A percentile compares a stretch with the other conserved stretches of the same genome.
Evolutionary conservation across 1,139 yeast species (phyloP).

Genomic region (Suhomyces bolitotheri): DNA sequence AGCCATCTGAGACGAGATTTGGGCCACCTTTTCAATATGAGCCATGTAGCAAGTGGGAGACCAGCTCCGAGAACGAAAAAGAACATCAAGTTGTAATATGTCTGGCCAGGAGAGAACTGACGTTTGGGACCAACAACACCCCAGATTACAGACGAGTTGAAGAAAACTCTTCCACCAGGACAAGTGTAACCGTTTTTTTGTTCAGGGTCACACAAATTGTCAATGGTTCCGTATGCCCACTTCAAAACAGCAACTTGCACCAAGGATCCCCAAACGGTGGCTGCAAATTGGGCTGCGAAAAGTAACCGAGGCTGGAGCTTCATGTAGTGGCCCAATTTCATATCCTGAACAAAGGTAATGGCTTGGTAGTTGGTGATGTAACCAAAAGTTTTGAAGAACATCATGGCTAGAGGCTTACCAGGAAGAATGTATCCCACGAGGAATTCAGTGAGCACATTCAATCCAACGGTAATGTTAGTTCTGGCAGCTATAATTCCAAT

Average conservation of each 20-base stretch:
- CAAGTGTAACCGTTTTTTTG: slow-evolving; percentile 44
- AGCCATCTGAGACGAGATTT: slow-evolving; percentile 45
- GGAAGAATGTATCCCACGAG: slow-evolving; percentile 50
- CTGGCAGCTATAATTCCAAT: slow-evolving; percentile 44
- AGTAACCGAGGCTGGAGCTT: slow-evolving; percentile 49
- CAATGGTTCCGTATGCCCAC: slow-evolving; percentile 46
- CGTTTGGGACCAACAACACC: slow-evolving; percentile 47
- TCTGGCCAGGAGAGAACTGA: slow-evolving; percentile 40
- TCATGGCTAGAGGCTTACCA: slow-evolving; percentile 50
- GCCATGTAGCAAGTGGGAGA: slow-evolving; percentile 45
- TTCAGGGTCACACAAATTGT: slow-evolving; percentile 46
- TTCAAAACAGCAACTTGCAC: slow-evolving; percentile 48
- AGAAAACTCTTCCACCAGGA: slow-evolving; percentile 47
- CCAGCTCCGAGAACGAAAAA: slow-evolving; percentile 44
- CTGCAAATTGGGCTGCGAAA: slow-evolving; percentile 48
- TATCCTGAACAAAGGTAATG: slow-evolving; percentile 51
- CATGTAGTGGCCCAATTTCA: slow-evolving; percentile 58
- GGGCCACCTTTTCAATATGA: slow-evolving; percentile 50
- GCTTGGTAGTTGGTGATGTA: slow-evolving; percentile 58
- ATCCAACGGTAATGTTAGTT: slow-evolving; percentile 48
- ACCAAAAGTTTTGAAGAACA: slow-evolving; percentile 49
- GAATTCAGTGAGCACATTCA: slow-evolving; percentile 48
- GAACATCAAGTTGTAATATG: slow-evolving; percentile 41
- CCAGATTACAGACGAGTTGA: slow-evolving; percentile 50
- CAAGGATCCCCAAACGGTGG: slow-evolving; percentile 47